Base-by-base conservation (phyloP, 83 land plant genomes). In the Diphasiastrum complanatum region DNA sequence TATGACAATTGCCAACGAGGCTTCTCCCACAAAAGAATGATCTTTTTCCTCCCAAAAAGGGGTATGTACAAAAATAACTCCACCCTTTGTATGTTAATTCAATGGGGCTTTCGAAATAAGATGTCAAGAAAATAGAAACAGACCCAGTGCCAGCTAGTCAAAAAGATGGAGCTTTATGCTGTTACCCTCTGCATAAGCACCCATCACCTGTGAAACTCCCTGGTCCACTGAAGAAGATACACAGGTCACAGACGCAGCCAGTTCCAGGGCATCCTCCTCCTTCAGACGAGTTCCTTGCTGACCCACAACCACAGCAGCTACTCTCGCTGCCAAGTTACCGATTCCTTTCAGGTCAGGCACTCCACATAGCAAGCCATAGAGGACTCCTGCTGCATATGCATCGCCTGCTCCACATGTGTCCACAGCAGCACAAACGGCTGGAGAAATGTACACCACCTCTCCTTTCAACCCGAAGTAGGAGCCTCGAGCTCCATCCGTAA, bases 341-440 rank as follows among this genome's bases (percentile, higher is more conserved):
- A 91, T 78, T 33, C 76, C 87, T 61, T 80, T 82, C 72, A 91
- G 47, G 47, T 91, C 85, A 4, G 95, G 81, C 0, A 67, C 75
- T 3, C 95, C 87, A 28, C 77, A 73, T 20, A 91, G 70, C 43
- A 91, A 49, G 33, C 87, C 85, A 47, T 87, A 91, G 30, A 91
- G 65, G 31, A 91, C 70, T 45, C 97, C 97, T 10, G 95, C 91
- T 2, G 97, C 95, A 76, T 91, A 91, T 2, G 90, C 95, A 73
- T 91, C 97, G 2, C 97, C 97, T 16, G 97, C 97, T 0, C 97
- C 97, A 71, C 95, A 87, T 2, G 97, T 91, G 61, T 87, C 95
- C 5, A 82, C 78, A 1, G 97, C 90, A n/a, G 72, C 59, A 66
- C 97, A 87, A 0, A 74, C 79, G 6, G 83, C 77, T 20, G 97